Evolutionary conservation across 177 flowering plant species (phyloP).

Genomic region (Vitis hybrid): DNA sequence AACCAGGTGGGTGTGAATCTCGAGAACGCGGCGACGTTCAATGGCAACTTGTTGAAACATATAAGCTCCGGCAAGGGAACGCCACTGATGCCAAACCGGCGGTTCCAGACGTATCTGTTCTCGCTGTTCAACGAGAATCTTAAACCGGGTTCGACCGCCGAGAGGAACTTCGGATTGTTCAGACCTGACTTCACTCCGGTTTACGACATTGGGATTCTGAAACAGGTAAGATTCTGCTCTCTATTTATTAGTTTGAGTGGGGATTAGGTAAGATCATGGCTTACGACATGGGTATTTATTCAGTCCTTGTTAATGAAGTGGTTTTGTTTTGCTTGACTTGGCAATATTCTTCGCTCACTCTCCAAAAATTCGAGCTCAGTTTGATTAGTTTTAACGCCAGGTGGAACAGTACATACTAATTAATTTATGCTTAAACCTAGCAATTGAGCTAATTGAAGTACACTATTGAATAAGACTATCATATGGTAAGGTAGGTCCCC

Average conservation of each 20-base stretch:
- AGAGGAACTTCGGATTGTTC: conserved; percentile 63
- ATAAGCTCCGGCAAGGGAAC: conserved; percentile 46
- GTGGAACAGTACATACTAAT: too few species aligned
- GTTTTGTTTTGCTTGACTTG: too few species aligned
- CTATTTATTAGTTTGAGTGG: too few species aligned
- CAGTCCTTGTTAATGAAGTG: too few species aligned
- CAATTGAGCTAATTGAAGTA: too few species aligned
- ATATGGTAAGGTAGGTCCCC: too few species aligned
- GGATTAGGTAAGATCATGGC: too few species aligned
- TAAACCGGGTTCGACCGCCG: conserved; percentile 49
- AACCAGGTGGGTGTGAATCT: conserved; percentile 20
- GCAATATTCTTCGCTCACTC: too few species aligned
- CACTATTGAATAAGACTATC: too few species aligned
- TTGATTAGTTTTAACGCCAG: too few species aligned
- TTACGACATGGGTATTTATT: neutral
- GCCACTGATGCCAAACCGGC: conserved; percentile 58
- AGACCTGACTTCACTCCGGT: conserved; percentile 54
- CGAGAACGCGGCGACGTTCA: conserved; percentile 40
- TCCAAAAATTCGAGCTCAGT: too few species aligned
- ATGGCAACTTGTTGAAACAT: conserved; percentile 38
- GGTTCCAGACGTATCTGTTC: conserved; percentile 55
- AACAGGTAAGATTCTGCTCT: conserved; percentile 1
- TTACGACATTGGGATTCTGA: conserved; percentile 40
- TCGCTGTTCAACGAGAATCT: conserved; percentile 58
- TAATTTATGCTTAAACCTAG: too few species aligned